A percentile compares a stretch with the other conserved stretches of the same genome.
Conservation (phyloP, 306 rosid genomes). For the Ceratonia siliqua region DNA sequence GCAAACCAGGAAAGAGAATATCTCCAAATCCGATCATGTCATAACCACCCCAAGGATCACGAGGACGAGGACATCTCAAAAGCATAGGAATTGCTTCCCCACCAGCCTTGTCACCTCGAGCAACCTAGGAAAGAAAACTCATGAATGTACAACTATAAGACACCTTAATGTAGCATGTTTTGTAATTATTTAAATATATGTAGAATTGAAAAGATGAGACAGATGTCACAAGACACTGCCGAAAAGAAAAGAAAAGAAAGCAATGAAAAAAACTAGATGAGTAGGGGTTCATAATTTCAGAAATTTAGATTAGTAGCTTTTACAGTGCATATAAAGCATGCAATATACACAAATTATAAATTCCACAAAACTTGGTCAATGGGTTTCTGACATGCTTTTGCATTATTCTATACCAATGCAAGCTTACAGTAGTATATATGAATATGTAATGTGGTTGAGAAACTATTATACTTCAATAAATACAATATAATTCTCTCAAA, state of each 20-base stretch:
- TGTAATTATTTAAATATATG: neutral
- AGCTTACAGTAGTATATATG: neutral
- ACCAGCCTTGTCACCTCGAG: conserved; percentile 75
- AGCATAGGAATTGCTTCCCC: conserved; percentile 99
- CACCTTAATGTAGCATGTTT: neutral
- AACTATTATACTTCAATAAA: neutral
- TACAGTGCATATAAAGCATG: neutral
- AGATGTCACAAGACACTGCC: neutral
- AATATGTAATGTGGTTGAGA: neutral
- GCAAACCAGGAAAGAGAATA: conserved; percentile 96
- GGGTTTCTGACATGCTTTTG: neutral
- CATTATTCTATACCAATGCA: neutral
- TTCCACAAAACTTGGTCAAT: neutral
- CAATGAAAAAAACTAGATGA: neutral
- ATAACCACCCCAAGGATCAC: conserved; percentile 94
- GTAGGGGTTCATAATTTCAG: neutral
- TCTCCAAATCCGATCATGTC: conserved; percentile 98
- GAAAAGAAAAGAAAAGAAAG: neutral
- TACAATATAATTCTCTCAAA: neutral
- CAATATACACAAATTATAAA: neutral
- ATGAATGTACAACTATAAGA: conserved; percentile 1
- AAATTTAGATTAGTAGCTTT: neutral
- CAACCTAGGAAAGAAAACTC: conserved; percentile 63
- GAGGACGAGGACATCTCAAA: conserved; percentile 71
- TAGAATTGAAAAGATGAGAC: neutral